Evolutionary conservation across 2,329 filamentous ascomycete genomes (phyloP).

Genomic region (Pseudopithomyces chartarum): DNA sequence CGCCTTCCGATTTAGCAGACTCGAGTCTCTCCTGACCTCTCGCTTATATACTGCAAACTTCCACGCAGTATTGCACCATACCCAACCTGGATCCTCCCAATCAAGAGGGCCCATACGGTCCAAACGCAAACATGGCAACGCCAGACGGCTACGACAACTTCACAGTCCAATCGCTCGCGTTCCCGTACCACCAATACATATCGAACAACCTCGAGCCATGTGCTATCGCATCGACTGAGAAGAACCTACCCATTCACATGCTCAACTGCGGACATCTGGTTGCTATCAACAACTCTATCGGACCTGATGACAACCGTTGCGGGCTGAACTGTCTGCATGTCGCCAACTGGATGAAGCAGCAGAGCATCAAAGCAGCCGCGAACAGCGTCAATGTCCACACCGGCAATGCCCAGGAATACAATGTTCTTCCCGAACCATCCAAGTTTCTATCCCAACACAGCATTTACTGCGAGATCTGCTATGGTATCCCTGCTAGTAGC

Average conservation of each 20-base stretch:
- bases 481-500: conserved; percentile 18
- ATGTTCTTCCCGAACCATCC: not conserved
- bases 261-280: conserved; percentile 26
- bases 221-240: not conserved
- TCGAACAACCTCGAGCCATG: conserved; percentile 6
- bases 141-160: not conserved
- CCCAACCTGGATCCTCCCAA: not conserved
- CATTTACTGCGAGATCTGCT: conserved; percentile 24
- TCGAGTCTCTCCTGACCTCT: not conserved
- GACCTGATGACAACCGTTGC: conserved; percentile 13
- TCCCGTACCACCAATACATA: not conserved
- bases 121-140: not conserved
- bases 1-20: not conserved
- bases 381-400: not conserved
- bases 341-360: not conserved
- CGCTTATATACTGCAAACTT: not conserved
- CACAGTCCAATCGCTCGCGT: not conserved
- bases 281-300: conserved; percentile 1
- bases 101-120: not conserved
- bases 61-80: not conserved
- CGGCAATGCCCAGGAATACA: not conserved
- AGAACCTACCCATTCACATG: conserved; percentile 14
- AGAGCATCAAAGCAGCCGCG: not conserved
- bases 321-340: conserved; percentile 20
- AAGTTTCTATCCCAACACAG: conserved; percentile 4